Conservation (phyloP, 345 rosid genomes). For the Ceriops decandra region DNA sequence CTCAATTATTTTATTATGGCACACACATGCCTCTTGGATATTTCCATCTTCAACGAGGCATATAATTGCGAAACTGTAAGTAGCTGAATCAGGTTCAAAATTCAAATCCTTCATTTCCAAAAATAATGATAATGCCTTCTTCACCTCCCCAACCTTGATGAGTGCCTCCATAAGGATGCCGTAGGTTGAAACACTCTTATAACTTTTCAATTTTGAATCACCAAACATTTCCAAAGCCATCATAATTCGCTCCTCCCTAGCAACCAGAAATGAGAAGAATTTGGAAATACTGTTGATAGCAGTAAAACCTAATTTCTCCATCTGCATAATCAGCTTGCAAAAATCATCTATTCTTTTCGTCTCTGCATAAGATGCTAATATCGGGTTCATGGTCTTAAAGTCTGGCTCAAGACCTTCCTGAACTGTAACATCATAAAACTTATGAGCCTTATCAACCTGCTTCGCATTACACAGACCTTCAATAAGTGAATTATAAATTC, state of each 20-base stretch:
- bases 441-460: constrained; percentile 66
- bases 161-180: constrained; percentile 66
- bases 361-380: constrained; percentile 61
- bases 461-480: constrained; percentile 62
- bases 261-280: constrained; percentile 53
- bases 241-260: constrained; percentile 37
- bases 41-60: constrained; percentile 55
- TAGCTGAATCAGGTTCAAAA: constrained; percentile 48
- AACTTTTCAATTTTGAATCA: constrained; percentile 57
- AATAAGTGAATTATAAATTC: constrained; percentile 75
- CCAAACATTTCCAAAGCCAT: constrained; percentile 62
- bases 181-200: constrained; percentile 48
- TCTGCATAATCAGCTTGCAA: constrained; percentile 46
- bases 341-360: constrained; percentile 49
- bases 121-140: constrained; percentile 58
- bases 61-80: constrained; percentile 50
- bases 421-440: constrained; percentile 50
- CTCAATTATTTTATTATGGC: constrained; percentile 70
- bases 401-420: constrained; percentile 72
- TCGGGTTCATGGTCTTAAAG: constrained; percentile 61
- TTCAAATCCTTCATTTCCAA: constrained; percentile 47
- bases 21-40: constrained; percentile 56
- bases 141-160: constrained; percentile 42
- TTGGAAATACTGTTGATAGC: constrained; percentile 52
- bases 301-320: constrained; percentile 50